Base-by-base conservation (phyloP, 768 basidiomycete genomes). In the Mycena galopus region DNA sequence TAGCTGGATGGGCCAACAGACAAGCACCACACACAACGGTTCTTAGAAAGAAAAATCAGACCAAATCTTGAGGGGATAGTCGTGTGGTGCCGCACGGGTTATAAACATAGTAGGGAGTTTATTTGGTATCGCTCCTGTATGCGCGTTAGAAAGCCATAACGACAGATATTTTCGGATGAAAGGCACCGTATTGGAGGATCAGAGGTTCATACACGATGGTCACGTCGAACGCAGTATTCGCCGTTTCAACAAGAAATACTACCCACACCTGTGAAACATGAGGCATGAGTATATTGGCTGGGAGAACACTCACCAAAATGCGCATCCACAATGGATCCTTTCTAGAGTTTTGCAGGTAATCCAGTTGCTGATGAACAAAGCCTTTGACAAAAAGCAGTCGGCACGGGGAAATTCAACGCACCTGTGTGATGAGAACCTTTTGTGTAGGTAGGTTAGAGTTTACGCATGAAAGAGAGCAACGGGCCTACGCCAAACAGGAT, bases 1-100 rank as follows among this genome's bases (percentile, higher is more conserved):
- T 14, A 78, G 55, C 71, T 81, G 79, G 23, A 77, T 63, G 6
- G 78, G 74, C 4, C 77, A 75, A 3, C 73, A 75, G 16, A 81
- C 74, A 1, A 68, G 57, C 32, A 66, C 30, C 33, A 70, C 39
- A 25, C 51, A 47, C 19, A 70, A 30, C 27, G 60, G 68, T 51
- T 63, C 57, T n/a, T n/a, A n/a, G n/a, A n/a, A n/a, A n/a, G n/a
- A n/a, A n/a, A n/a, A n/a, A n/a, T n/a, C n/a, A n/a, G n/a, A n/a
- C n/a, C n/a, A n/a, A n/a, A n/a, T n/a, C n/a, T n/a, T n/a, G n/a
- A n/a, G n/a, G n/a, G n/a, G n/a, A n/a, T n/a, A n/a, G n/a, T n/a
- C n/a, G n/a, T n/a, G n/a, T n/a, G n/a, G n/a, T n/a, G n/a, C n/a
- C n/a, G n/a, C n/a, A n/a, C n/a, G 51, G 19, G 53, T 23, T 30